Conservation (phyloP, 257 asterid genomes). For the Penstemon newberryi region DNA sequence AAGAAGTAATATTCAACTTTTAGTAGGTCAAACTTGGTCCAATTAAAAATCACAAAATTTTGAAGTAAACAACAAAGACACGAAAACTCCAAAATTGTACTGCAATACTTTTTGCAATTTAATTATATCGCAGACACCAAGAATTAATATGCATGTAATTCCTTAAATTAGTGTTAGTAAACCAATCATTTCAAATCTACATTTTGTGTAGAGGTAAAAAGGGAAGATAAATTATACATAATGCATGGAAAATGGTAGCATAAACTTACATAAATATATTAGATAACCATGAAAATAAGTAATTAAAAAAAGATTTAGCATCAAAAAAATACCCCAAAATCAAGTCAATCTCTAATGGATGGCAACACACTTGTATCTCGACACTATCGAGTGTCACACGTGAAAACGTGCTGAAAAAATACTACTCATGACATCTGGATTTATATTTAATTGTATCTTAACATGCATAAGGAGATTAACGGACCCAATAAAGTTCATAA, state of each 20-base stretch:
- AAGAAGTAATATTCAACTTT: no score
- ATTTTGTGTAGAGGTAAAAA: neutral
- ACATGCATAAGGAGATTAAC: slow-evolving; percentile 16
- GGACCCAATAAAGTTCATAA: neutral
- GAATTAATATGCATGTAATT: no score
- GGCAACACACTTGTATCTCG: slow-evolving; percentile 43
- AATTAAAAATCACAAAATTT: no score
- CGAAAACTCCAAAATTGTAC: no score
- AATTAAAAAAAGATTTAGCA: neutral
- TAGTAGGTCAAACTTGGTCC: no score
- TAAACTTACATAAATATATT: neutral
- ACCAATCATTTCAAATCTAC: neutral
- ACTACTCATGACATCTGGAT: slow-evolving; percentile 15
- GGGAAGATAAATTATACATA: neutral
- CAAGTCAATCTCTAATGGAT: slow-evolving; percentile 20
- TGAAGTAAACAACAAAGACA: no score
- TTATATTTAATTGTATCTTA: slow-evolving; percentile 19
- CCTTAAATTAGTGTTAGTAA: neutral
- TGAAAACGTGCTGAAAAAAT: slow-evolving; percentile 40
- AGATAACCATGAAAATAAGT: slow-evolving; percentile 1
- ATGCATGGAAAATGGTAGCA: neutral
- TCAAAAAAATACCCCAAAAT: neutral
- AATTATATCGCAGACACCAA: no score
- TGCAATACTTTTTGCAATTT: no score
- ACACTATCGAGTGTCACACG: slow-evolving; percentile 35